Base-by-base conservation (phyloP, 352 stramenopile species). In the Phytopythium delawarense region DNA sequence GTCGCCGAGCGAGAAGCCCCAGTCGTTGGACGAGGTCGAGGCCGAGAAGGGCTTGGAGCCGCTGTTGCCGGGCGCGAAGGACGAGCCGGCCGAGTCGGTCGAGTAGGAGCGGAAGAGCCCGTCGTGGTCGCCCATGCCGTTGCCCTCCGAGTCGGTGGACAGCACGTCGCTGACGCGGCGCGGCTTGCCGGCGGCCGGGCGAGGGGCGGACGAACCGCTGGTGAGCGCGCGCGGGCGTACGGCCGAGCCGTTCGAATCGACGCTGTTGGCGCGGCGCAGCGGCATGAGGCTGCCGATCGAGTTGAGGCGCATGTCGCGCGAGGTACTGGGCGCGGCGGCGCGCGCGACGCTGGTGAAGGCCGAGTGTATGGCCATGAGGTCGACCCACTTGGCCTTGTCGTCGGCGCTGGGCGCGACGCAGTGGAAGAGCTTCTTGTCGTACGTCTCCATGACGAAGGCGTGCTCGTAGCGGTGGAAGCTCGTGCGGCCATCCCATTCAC, bases 391-490 rank as follows among this genome's bases (percentile, higher is more conserved):
- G 51, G 62, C 52, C 70, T 92, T 88, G 18, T 87, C 83, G 16
- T 63, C 64, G 3, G 46, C 65, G 6, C 55, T 74, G 2, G 82
- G 74, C 49, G 84, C 86, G 1, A 87, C 73, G 61, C 86, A 94
- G 51, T 90, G 78, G 58, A 90, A 89, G 18, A 91, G 66, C 65
- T 89, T 91, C 50, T 78, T 77, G 28, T 92, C 81, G 12, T 65
- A 64, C 40, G 81, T 94, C 64, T 92, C 84, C 57, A 94, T 81
- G 5, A 74, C 64, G 44, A 94, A 92, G 2, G 74, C 83, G 57
- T 90, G 69, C 40, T 82, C 67, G 65, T 94, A 92, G 32, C 69
- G 81, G 55, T 89, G 78, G 56, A 94, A 89, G 28, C 79, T 85
- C 35, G 78, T 83, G 48, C 88, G 87, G 53, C 86, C 86, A 61